These are phyloP conservation scores for Heliamphora exappendiculata DNA, from an alignment of 148 eudicot species.

Conservation along the genomic window DNA sequence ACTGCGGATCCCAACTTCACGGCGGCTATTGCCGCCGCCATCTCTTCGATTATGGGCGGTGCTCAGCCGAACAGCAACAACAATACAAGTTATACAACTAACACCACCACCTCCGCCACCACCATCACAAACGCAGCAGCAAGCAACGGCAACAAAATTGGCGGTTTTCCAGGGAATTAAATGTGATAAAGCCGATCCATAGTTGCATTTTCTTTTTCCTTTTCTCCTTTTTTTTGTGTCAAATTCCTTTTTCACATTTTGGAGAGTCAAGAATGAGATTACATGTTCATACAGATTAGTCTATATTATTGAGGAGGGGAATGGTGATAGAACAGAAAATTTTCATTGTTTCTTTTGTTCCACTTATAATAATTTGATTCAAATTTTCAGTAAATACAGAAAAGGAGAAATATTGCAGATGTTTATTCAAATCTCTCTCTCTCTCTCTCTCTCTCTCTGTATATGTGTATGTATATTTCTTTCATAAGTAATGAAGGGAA, in stretches of 20 bases:
- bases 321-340: conserved; percentile 1
- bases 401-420: neutral
- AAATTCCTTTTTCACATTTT: neutral
- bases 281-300: conserved; percentile 16
- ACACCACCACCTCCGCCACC: conserved; percentile 9
- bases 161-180: conserved; percentile 27
- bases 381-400: conserved; percentile 8
- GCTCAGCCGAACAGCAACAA: conserved; percentile 24
- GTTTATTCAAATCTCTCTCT: neutral
- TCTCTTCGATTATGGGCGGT: conserved; percentile 62
- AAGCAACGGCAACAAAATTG: conserved; percentile 30
- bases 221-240: neutral
- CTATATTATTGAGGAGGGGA: neutral
- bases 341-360: conserved; percentile 22
- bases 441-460: neutral
- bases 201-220: neutral
- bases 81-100: too few species aligned
- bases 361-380: conserved; percentile 18
- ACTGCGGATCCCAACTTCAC: conserved; percentile 84
- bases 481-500: neutral
- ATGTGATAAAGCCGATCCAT: neutral
- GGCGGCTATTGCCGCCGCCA: conserved; percentile 84
- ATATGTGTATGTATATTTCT: neutral
- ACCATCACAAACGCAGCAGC: conserved; percentile 13
- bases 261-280: neutral